Conservation (phyloP, 306 rosid species). For the Phaseolus lunatus region DNA sequence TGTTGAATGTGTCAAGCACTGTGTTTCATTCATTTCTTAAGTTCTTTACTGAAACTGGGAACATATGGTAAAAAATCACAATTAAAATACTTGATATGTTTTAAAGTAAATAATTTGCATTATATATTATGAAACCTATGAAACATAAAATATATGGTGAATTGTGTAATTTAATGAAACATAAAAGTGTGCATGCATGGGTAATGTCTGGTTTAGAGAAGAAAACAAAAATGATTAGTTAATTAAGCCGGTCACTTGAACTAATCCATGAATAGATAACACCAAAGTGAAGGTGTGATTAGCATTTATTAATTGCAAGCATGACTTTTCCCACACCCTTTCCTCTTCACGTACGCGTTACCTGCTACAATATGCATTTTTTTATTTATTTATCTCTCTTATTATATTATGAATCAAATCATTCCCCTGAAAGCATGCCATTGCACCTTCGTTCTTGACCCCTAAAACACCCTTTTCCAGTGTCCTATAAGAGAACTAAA, state of each 20-base stretch:
- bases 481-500: constrained; percentile 32
- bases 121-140: too few species aligned
- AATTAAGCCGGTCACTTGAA: constrained; percentile 42
- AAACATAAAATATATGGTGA: too few species aligned
- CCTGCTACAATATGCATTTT: too few species aligned
- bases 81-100: too few species aligned
- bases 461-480: constrained; percentile 38
- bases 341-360: background rate
- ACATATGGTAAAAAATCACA: too few species aligned
- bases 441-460: constrained; percentile 38
- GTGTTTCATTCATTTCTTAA: background rate
- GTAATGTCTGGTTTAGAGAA: background rate
- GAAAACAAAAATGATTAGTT: background rate
- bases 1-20: background rate
- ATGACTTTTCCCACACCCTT: constrained; percentile 17
- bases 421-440: constrained; percentile 27
- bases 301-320: background rate
- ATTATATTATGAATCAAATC: too few species aligned
- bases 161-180: too few species aligned
- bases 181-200: too few species aligned
- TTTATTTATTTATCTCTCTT: too few species aligned
- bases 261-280: constrained; percentile 38
- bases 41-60: too few species aligned
- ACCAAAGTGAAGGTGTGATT: constrained; percentile 18
- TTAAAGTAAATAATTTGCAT: too few species aligned